A percentile compares a stretch with the other conserved stretches of the same genome.
These are phyloP conservation scores for Candida incommunis DNA, from an alignment of 805 yeast species.

Conservation along the genomic window DNA sequence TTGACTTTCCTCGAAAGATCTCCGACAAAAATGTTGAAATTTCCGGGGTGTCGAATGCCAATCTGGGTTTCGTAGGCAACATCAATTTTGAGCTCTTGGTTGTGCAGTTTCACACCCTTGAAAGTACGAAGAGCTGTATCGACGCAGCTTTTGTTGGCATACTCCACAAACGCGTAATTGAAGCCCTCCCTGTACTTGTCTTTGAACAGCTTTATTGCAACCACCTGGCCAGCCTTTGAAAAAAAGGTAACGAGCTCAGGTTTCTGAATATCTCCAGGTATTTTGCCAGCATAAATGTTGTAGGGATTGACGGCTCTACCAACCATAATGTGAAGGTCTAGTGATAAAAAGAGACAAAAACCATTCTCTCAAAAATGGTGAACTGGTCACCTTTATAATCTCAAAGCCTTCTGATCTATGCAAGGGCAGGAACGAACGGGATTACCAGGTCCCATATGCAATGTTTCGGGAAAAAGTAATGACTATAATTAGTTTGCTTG, in stretches of 20 bases:
- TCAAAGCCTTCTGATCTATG: too few relatives aligned
- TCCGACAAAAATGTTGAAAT: slow-evolving; percentile 71
- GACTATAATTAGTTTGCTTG: too few relatives aligned
- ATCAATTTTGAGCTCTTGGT: slow-evolving; percentile 47
- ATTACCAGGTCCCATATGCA: background rate
- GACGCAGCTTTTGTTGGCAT: slow-evolving; percentile 42
- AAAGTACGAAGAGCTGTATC: slow-evolving; percentile 44
- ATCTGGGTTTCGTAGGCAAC: slow-evolving; percentile 81
- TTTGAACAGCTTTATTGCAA: slow-evolving; percentile 52
- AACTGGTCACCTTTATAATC: background rate
- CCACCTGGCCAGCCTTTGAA: slow-evolving; percentile 50
- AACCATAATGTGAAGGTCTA: slow-evolving; percentile 49
- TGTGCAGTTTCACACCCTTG: slow-evolving; percentile 39
- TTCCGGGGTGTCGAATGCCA: slow-evolving; percentile 35
- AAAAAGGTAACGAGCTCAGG: slow-evolving; percentile 33
- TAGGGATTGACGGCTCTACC: slow-evolving; percentile 57
- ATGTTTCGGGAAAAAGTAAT: background rate
- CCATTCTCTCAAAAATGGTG: background rate
- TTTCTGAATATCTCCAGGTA: slow-evolving; percentile 48
- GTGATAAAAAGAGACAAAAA: background rate
- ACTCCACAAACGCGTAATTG: slow-evolving; percentile 79
- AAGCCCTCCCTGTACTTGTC: slow-evolving; percentile 55
- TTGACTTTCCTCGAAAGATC: slow-evolving; percentile 72
- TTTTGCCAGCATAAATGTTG: slow-evolving; percentile 67
- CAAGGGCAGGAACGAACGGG: background rate